Percentiles rank a stretch among this genome's conserved stretches.
These are phyloP conservation scores for Xerophyta viscosa DNA, from an alignment of 106 monocot species.

Conservation along the genomic window DNA sequence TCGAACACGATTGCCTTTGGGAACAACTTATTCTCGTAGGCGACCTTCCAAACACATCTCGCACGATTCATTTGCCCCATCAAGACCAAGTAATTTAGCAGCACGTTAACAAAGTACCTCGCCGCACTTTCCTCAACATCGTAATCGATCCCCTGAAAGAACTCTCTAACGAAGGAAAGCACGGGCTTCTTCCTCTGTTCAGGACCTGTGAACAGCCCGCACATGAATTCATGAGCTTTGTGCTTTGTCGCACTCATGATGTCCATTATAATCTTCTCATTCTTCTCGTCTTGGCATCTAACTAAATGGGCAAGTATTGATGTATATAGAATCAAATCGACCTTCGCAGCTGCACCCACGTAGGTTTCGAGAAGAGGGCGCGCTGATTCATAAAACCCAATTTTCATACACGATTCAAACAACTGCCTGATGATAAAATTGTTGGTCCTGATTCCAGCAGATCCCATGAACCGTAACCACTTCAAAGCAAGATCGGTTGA, in stretches of 20 bases:
- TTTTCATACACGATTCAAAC: constrained; percentile 91
- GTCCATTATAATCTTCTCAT: constrained; percentile 71
- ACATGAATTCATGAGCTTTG: constrained; percentile 85
- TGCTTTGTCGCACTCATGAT: constrained; percentile 67
- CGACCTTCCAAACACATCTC: constrained; percentile 95
- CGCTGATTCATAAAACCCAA: constrained; percentile 59
- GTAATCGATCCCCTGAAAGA: constrained; percentile 87
- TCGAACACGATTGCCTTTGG: constrained; percentile 98
- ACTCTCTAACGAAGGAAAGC: constrained; percentile 81
- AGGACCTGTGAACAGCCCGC: constrained; percentile 74
- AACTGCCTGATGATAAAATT: constrained; percentile 85
- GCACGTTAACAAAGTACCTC: constrained; percentile 85
- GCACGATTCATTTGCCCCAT: constrained; percentile 97
- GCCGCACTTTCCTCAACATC: constrained; percentile 75
- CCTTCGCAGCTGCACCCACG: constrained; percentile 57
- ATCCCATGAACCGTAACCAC: constrained; percentile 92
- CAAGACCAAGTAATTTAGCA: constrained; percentile 85
- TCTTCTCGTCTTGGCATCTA: constrained; percentile 69
- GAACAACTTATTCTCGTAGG: constrained; percentile 91
- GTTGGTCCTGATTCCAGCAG: constrained; percentile 82
- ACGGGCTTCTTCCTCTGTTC: constrained; percentile 89
- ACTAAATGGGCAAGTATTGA: constrained; percentile 89
- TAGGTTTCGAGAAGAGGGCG: constrained; percentile 72
- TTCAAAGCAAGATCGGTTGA: constrained; percentile 66
- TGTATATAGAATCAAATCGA: constrained; percentile 89